These are phyloP conservation scores for Phyllosticta citriasiana DNA, from an alignment of 2,329 filamentous ascomycete species.

Conservation along the genomic window DNA sequence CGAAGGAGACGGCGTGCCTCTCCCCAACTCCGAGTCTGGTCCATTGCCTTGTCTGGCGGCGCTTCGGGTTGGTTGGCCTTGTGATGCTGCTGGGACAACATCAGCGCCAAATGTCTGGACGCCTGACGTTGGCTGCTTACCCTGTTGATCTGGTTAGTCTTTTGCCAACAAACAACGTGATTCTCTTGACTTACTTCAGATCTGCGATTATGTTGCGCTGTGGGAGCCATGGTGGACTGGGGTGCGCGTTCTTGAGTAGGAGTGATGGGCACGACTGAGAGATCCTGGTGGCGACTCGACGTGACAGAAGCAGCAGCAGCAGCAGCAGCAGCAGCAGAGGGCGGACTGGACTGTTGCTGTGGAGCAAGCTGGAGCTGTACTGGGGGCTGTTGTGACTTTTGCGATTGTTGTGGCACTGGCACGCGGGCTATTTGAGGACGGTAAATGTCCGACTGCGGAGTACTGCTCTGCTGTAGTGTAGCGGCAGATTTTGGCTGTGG, in stretches of 20 bases:
- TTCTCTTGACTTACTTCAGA: slow-evolving; percentile 17
- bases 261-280: neutral
- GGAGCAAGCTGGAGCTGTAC: slow-evolving; percentile 24
- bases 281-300: slow-evolving; percentile 16
- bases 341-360: slow-evolving; percentile 24
- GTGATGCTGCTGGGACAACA: slow-evolving; percentile 34
- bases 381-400: slow-evolving; percentile 17
- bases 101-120: slow-evolving; percentile 35
- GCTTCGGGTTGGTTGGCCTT: slow-evolving; percentile 34
- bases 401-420: slow-evolving; percentile 11
- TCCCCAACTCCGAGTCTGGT: slow-evolving; percentile 25
- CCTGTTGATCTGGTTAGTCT: neutral
- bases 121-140: neutral
- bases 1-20: slow-evolving; percentile 35
- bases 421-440: slow-evolving; percentile 19
- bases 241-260: neutral
- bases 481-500: neutral
- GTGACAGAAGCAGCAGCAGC: slow-evolving; percentile 21
- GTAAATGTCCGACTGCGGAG: slow-evolving; percentile 18
- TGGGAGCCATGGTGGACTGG: slow-evolving; percentile 1
- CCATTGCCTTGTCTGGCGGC: slow-evolving; percentile 24
- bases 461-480: slow-evolving; percentile 2
- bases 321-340: slow-evolving; percentile 22
- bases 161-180: neutral
- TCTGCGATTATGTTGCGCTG: slow-evolving; percentile 1